These are phyloP conservation scores for Mycena albidolilacea DNA, from an alignment of 768 basidiomycete species.

Conservation along the genomic window DNA sequence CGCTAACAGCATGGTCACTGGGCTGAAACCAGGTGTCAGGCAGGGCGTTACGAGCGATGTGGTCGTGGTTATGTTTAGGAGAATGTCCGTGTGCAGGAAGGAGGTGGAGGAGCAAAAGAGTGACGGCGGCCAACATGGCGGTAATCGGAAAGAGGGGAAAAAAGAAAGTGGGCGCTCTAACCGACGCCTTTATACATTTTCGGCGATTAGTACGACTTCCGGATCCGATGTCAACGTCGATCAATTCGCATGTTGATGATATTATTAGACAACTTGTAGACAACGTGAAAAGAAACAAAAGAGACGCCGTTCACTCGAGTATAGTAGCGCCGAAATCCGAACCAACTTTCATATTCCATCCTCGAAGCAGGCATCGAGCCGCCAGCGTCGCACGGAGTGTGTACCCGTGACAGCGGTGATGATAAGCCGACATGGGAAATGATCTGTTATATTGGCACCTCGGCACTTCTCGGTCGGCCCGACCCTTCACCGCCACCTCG, in stretches of 20 bases:
- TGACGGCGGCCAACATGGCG: conserved; percentile 1
- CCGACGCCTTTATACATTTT: background rate
- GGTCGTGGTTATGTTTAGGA: background rate
- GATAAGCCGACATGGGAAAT: background rate
- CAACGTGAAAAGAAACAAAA: background rate
- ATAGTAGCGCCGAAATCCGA: background rate
- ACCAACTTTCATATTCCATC: conserved; percentile 6
- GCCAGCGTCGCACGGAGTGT: background rate
- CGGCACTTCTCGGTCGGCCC: too few relatives aligned
- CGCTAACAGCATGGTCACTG: background rate
- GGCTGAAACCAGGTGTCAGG: background rate
- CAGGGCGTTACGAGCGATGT: background rate
- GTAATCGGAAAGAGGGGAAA: background rate
- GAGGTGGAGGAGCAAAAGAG: background rate
- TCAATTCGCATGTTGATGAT: background rate
- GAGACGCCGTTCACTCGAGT: background rate
- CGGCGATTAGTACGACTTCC: background rate
- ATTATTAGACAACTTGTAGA: background rate
- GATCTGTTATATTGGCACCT: too few relatives aligned
- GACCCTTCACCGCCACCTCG: too few relatives aligned
- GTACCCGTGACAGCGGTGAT: conserved; percentile 1
- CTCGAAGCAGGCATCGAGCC: conserved; percentile 1
- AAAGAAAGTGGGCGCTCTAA: background rate
- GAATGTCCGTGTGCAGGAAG: background rate
- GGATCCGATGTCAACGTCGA: background rate